Evolutionary conservation across 2,329 filamentous ascomycete species (phyloP).

Genomic region (Amauroascus verrucosus): DNA sequence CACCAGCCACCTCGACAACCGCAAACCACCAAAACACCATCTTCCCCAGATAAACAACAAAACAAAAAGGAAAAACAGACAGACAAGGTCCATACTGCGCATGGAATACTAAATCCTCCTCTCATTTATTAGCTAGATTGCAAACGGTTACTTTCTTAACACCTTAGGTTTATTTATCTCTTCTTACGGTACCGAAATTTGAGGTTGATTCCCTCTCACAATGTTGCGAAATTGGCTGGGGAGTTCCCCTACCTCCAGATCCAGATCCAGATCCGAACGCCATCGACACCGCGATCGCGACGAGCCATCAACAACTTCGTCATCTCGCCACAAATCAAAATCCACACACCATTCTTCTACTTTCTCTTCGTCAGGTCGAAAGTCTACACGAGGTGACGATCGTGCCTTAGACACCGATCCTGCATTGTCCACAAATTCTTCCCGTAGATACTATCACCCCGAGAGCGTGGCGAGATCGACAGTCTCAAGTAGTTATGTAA

Average conservation of each 20-base stretch:
- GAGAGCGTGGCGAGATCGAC: slow-evolving; percentile 17
- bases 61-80: too few species aligned
- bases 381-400: slow-evolving; percentile 39
- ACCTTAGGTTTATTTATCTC: not conserved
- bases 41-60: not conserved
- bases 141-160: not conserved
- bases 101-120: not conserved
- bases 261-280: slow-evolving; percentile 16
- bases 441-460: slow-evolving; percentile 11
- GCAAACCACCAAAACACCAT: slow-evolving; percentile 4
- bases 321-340: slow-evolving; percentile 19
- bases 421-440: slow-evolving; percentile 16
- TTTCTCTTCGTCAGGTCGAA: slow-evolving; percentile 28
- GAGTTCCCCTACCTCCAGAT: slow-evolving; percentile 8
- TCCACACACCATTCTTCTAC: slow-evolving; percentile 20
- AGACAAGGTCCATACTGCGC: not conserved
- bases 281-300: slow-evolving; percentile 22
- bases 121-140: not conserved
- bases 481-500: slow-evolving; percentile 29
- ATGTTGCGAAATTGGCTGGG: slow-evolving; percentile 9
- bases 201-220: not conserved
- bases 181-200: not conserved
- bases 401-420: slow-evolving; percentile 30
- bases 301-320: slow-evolving; percentile 26
- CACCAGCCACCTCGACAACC: slow-evolving; percentile 11